A percentile compares a stretch with the other conserved stretches of the same genome.
phyloP scores from a whole-genome alignment of 495 filamentous ascomycete genomes.

The Penicillium macrosclerotiorum region DNA sequence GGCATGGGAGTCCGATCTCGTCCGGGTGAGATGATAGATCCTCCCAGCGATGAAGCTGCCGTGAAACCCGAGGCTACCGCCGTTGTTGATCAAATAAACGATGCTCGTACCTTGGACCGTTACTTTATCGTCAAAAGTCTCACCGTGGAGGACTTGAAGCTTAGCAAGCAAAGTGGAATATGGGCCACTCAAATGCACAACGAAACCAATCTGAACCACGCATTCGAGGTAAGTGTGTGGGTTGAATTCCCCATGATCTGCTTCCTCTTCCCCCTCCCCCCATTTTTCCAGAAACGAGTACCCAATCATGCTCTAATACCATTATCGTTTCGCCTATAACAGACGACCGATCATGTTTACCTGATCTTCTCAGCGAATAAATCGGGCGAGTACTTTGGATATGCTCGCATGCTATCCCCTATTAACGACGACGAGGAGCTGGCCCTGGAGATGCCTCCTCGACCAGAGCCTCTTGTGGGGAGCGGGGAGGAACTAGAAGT shows the following conservation, averaged over 20 bases:
- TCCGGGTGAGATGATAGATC: constrained; percentile 5
- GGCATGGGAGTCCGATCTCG: not conserved
- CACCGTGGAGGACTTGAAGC: constrained; percentile 88
- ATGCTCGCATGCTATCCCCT: constrained; percentile 85
- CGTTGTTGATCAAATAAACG: too few relatives aligned
- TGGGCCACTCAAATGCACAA: constrained; percentile 98
- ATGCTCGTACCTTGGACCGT: constrained; percentile 53
- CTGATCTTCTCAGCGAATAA: constrained; percentile 97
- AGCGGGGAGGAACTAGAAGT: constrained; percentile 55
- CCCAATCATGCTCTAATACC: not conserved
- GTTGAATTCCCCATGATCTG: not conserved
- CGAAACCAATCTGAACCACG: constrained; percentile 76
- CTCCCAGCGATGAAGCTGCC: constrained; percentile 22
- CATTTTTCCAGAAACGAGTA: not conserved
- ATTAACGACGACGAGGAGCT: constrained; percentile 74
- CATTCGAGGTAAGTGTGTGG: constrained; percentile 67
- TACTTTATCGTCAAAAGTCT: constrained; percentile 95
- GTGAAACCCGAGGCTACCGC: constrained; percentile 4
- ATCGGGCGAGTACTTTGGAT: constrained; percentile 96
- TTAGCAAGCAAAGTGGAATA: constrained; percentile 81
- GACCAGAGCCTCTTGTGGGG: constrained; percentile 54
- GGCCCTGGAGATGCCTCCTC: constrained; percentile 52
- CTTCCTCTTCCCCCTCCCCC: not conserved
- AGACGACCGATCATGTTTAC: constrained; percentile 87
- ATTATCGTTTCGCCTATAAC: constrained; percentile 4